phyloP scores from a whole-genome alignment of 2,329 filamentous ascomycete genomes.

The Elsinoe ampelina region DNA sequence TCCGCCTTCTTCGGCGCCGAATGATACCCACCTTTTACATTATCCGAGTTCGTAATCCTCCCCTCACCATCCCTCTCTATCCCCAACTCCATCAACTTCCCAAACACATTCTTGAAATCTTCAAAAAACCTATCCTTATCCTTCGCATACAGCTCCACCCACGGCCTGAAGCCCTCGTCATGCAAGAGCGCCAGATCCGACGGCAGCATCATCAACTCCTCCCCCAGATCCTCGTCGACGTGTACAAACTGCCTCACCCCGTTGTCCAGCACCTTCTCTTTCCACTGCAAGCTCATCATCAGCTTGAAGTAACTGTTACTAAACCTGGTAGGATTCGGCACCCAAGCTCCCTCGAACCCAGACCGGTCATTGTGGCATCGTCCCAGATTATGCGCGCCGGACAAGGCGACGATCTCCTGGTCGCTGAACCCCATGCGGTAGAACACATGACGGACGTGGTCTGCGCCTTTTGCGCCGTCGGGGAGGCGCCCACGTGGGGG shows the following conservation, averaged over 20 bases:
- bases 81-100: constrained; percentile 52
- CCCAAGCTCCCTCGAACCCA: constrained; percentile 51
- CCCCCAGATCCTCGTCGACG: constrained; percentile 47
- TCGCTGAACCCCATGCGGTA: constrained; percentile 53
- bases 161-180: constrained; percentile 45
- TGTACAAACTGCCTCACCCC: constrained; percentile 51
- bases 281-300: constrained; percentile 45
- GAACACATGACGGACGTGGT: constrained; percentile 49
- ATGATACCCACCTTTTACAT: constrained; percentile 47
- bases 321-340: constrained; percentile 43
- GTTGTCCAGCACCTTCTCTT: constrained; percentile 43
- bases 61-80: constrained; percentile 47
- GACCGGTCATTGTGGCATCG: constrained; percentile 47
- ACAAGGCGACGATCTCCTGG: constrained; percentile 50
- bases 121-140: constrained; percentile 55
- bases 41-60: constrained; percentile 47
- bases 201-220: constrained; percentile 57
- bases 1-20: constrained; percentile 49
- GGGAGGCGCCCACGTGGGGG: constrained; percentile 50
- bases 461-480: constrained; percentile 45
- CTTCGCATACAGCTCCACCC: constrained; percentile 50
- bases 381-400: constrained; percentile 49
- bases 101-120: constrained; percentile 50
- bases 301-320: constrained; percentile 50
- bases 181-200: constrained; percentile 51